A percentile compares a stretch with the other conserved stretches of the same genome.
phyloP scores from a whole-genome alignment of 192 early-diverging fungal species.

The Backusella tarrabulga region DNA sequence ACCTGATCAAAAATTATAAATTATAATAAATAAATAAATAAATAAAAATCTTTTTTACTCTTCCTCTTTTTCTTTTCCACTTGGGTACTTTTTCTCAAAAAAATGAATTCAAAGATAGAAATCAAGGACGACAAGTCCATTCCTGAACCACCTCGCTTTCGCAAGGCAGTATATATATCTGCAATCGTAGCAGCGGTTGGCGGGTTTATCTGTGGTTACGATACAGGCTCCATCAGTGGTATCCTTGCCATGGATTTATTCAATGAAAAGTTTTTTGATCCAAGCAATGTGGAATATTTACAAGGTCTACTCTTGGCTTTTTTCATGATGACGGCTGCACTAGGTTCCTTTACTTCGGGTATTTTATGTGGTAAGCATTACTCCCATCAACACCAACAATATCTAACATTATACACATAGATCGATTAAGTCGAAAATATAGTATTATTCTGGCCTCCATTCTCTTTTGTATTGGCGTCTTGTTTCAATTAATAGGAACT shows the following conservation, averaged over 20 bases:
- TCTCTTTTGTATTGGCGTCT: conserved; percentile 71
- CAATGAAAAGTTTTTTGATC: conserved; percentile 2
- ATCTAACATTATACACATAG: not conserved
- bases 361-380: conserved; percentile 22
- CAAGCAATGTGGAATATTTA: conserved; percentile 16
- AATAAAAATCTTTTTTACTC: not conserved
- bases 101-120: not conserved
- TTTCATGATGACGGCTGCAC: conserved; percentile 32
- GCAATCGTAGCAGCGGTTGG: conserved; percentile 31
- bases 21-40: not conserved
- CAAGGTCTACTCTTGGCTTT: conserved; percentile 32
- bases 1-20: not conserved
- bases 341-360: conserved; percentile 32
- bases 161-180: conserved; percentile 32
- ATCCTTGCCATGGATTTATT: conserved; percentile 26
- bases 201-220: conserved; percentile 32
- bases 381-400: not conserved
- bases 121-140: not conserved
- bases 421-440: conserved; percentile 58
- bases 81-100: not conserved
- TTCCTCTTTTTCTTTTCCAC: not conserved
- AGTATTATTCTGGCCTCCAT: conserved; percentile 63
- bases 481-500: conserved; percentile 63
- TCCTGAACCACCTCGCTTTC: conserved; percentile 12
- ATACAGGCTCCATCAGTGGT: conserved; percentile 28